phyloP scores from a whole-genome alignment of 176 grass and related monocot species.

The Thalia dealbata region DNA sequence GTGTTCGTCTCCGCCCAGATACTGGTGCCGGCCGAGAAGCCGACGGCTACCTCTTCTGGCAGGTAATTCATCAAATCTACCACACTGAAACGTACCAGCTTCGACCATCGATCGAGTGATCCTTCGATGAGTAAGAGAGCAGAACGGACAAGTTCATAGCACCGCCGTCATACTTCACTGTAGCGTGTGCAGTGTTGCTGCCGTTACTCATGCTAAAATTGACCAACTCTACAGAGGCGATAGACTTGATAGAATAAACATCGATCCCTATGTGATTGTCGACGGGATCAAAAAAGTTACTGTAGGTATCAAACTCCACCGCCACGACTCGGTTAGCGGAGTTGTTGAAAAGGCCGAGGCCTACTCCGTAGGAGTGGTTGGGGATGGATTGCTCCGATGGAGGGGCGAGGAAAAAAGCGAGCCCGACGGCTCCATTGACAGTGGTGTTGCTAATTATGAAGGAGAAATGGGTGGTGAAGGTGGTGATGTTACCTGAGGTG shows the following conservation, averaged over 20 bases:
- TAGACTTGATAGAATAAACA: neutral
- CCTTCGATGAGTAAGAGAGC: neutral
- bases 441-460: neutral
- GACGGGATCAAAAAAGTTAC: slow-evolving; percentile 25
- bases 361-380: neutral
- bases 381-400: neutral
- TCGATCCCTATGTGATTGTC: neutral
- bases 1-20: too few relatives aligned
- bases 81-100: neutral
- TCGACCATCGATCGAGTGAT: neutral
- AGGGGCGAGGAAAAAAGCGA: slow-evolving; percentile 24
- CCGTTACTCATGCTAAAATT: neutral
- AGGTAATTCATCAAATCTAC: neutral
- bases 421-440: too few relatives aligned
- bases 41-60: too few relatives aligned
- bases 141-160: neutral
- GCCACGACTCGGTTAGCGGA: slow-evolving; percentile 25
- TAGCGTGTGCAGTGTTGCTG: neutral
- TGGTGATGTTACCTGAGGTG: neutral
- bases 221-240: neutral
- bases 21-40: too few relatives aligned
- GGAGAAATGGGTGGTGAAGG: slow-evolving; percentile 18
- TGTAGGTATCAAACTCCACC: slow-evolving; percentile 47
- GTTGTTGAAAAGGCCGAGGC: slow-evolving; percentile 24
- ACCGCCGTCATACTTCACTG: neutral